Percentiles rank a stretch among this genome's conserved stretches.
Conservation (phyloP, 345 rosid genomes). For the Linum trigynum region DNA sequence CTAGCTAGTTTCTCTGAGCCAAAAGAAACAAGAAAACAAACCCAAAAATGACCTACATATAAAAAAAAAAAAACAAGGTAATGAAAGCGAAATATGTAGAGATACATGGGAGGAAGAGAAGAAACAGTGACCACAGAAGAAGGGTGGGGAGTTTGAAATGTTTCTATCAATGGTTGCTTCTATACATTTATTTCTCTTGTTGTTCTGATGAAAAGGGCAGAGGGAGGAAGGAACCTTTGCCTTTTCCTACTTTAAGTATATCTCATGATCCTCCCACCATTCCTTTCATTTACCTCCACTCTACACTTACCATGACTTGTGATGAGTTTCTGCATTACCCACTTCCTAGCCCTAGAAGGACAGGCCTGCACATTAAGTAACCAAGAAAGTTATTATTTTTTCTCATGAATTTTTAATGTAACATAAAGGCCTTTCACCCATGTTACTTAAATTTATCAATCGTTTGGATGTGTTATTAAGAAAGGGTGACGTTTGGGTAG, state of each 20-base stretch:
- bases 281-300: neutral
- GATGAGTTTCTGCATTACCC: no score
- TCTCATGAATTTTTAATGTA: no score
- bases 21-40: slow-evolving; percentile 13
- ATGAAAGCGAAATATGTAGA: neutral
- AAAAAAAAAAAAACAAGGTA: neutral
- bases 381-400: no score
- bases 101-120: slow-evolving; percentile 16
- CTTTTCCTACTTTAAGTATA: slow-evolving; percentile 53
- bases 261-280: neutral
- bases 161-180: slow-evolving; percentile 41
- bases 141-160: slow-evolving; percentile 35
- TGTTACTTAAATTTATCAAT: no score
- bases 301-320: no score
- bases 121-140: slow-evolving; percentile 12
- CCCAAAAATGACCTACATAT: neutral
- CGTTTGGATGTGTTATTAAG: no score
- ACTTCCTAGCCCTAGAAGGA: no score
- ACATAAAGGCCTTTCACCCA: no score
- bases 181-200: slow-evolving; percentile 28
- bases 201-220: slow-evolving; percentile 2
- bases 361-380: no score
- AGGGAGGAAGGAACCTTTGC: slow-evolving; percentile 48
- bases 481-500: no score
- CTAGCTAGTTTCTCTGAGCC: neutral